phyloP scores from a whole-genome alignment of 2,329 filamentous ascomycete species.

The Trichoderma cornu-damae region DNA sequence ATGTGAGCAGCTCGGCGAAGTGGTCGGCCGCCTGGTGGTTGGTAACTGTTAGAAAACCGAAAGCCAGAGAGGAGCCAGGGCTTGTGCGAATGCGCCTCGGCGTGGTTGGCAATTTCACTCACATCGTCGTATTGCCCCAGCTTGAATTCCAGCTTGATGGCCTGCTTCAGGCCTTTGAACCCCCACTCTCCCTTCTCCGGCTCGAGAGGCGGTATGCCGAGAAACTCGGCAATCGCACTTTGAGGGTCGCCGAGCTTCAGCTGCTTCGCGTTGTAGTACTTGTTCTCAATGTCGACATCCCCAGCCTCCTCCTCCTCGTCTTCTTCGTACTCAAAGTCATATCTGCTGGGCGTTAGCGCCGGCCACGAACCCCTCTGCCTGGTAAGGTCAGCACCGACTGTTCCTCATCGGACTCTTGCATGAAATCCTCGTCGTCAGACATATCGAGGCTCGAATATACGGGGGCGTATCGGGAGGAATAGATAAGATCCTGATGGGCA shows the following conservation, averaged over 20 bases:
- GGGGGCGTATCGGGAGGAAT: no score
- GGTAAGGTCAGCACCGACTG: slow-evolving; percentile 30
- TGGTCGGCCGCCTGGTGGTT: slow-evolving; percentile 71
- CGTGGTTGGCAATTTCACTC: neutral
- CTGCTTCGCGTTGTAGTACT: slow-evolving; percentile 99
- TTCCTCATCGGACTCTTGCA: slow-evolving; percentile 46
- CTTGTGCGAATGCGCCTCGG: no score
- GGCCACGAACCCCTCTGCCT: neutral
- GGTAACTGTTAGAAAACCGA: neutral
- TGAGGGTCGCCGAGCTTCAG: slow-evolving; percentile 82
- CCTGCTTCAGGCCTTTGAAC: slow-evolving; percentile 96
- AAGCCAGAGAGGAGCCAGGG: neutral
- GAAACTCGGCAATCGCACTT: slow-evolving; percentile 85
- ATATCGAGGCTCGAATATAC: slow-evolving; percentile 31
- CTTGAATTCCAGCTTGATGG: slow-evolving; percentile 94
- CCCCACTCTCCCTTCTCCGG: slow-evolving; percentile 96
- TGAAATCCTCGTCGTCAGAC: slow-evolving; percentile 49
- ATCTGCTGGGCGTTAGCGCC: slow-evolving; percentile 41
- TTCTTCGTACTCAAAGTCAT: slow-evolving; percentile 96
- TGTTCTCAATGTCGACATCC: slow-evolving; percentile 96
- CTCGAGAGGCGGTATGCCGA: slow-evolving; percentile 80
- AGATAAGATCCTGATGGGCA: neutral
- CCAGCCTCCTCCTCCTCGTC: slow-evolving; percentile 83
- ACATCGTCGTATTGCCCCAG: slow-evolving; percentile 84
- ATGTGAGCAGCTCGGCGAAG: slow-evolving; percentile 91